Evolutionary conservation across 2,329 filamentous ascomycete genomes (phyloP), one percentile per base, ranked within the genome.

Genomic region (Torrubiella hemipterigena): DNA sequence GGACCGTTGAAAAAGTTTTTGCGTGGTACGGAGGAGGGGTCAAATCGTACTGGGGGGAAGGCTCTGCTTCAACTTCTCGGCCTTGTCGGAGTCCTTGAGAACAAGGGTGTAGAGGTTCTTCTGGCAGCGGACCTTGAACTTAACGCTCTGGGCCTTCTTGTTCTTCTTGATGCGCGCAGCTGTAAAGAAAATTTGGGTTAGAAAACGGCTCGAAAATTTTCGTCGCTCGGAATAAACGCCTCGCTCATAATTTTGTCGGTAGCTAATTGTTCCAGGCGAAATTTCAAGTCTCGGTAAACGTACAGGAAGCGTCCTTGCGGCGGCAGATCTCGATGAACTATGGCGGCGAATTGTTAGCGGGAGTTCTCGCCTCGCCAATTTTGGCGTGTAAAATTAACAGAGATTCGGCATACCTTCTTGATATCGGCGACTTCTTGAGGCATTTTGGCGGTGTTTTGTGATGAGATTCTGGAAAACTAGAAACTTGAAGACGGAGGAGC

Each of bases 121-220:
- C 63, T 84, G 74, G 81, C 91, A 96, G 66, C 91, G 85, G 76
- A 98, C 89, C 85, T 98, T 98, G 86, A 98, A 96, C 82, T 98
- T 98, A 80, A 91, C 87, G 74, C 89, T 80, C 62, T 80, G 75
- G 58, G 71, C 69, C 69, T 81, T 79, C 67, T 78, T 81, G 78
- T 80, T 93, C 77, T 93, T 91, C 86, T 96, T 89, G 74, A 89
- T 85, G 64, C 82, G 79, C 58, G 82, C 82, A 66, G 82, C 82
- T 89, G 52, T 43, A 52, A 39, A 26, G 25, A 32, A 18, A 13
- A 16, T 42, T 37, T 38, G n/a, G 39, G 50, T 58, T 42, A 59
- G 52, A 44, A 36, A 27, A 28, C 23, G 35, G 28, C 28, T 33
- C 38, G 18, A 36, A 33, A 8, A 21, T 25, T 32, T 31, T 32